Percentiles rank a stretch among this genome's conserved stretches.
Conservation (phyloP, 176 grass and related monocot species). For the Paspalum notatum region DNA sequence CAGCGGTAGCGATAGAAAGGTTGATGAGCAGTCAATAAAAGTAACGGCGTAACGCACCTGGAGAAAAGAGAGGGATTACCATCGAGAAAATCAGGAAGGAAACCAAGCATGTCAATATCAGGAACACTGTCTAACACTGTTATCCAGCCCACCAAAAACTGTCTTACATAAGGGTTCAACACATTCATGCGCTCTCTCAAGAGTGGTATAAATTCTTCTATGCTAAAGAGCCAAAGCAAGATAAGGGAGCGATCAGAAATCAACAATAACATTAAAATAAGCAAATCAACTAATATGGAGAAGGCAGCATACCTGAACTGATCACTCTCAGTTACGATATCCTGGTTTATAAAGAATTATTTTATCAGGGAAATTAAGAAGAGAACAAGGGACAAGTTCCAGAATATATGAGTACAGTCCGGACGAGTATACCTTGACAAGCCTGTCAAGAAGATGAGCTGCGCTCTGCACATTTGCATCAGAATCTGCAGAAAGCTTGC, state of each 20-base stretch:
- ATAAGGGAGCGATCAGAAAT: conserved; percentile 32
- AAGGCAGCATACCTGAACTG: conserved; percentile 81
- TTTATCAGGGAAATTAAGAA: conserved; percentile 43
- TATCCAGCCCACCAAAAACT: conserved; percentile 99
- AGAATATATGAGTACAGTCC: not conserved
- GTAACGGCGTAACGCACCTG: conserved; percentile 19
- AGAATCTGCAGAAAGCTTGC: conserved; percentile 94
- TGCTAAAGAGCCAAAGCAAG: conserved; percentile 72
- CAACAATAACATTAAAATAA: conserved; percentile 34
- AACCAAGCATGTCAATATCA: conserved; percentile 99
- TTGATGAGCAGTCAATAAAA: conserved; percentile 30
- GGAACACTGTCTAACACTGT: conserved; percentile 98
- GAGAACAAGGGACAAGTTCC: not conserved
- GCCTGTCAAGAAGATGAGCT: conserved; percentile 98
- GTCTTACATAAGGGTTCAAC: conserved; percentile 91
- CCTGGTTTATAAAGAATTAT: conserved; percentile 60
- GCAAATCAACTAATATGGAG: conserved; percentile 16
- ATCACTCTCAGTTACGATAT: conserved; percentile 99
- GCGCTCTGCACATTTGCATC: conserved; percentile 99
- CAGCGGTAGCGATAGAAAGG: conserved; percentile 30
- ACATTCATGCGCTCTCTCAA: conserved; percentile 99
- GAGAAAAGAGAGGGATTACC: conserved; percentile 63
- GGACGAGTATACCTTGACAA: conserved; percentile 75
- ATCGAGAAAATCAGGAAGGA: conserved; percentile 99
- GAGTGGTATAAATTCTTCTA: conserved; percentile 99